Evolutionary conservation across 1,284 basidiomycete species (phyloP), one percentile per base, ranked within the genome.

Genomic region (Stygiomarasmius scandens): DNA sequence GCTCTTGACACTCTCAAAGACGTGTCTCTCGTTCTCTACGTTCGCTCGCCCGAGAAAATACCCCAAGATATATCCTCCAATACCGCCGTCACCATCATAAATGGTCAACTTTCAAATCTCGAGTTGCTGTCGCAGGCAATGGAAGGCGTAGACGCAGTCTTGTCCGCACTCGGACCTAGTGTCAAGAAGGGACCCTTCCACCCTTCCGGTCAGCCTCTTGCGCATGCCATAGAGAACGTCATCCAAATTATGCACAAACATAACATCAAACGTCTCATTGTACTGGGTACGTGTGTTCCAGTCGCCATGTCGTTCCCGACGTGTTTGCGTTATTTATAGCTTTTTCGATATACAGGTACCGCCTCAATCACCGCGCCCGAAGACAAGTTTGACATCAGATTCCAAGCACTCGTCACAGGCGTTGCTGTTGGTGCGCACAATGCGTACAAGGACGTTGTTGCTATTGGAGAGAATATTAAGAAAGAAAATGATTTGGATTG

Each of bases 141-240:
- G 61, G 67, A 80, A 58, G 81, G 79, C 27, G 81, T 85, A 2
- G 75, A 88, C 53, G 80, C 81, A 43, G 81, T 90, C 22, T 67
- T 90, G 23, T 89, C 87, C 44, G 81, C 84, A 1, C 77, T 90
- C 1, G 88, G 88, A 0, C 87, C 89, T 22, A 69, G 57, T 46
- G 60, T 72, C 41, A 63, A 58, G 44, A 64, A 71, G 43, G 71
- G 72, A 0, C 68, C 69, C 3, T 66, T 70, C 41, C 70, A 82
- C 64, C 75, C 81, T 22, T 58, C 71, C 36, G 74, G 77, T 58
- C 83, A 79, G 5, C 88, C 89, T 4, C 73, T 90, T 50, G 85
- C 86, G 2, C 76, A 76, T 29, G 85, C 78, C 22, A 90, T 89
- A 66, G 66, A 71, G 14, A 61, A 72, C 43, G 65, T 90, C 62